phyloP scores from a whole-genome alignment of 148 eudicot species.

The Diospyros lotus region DNA sequence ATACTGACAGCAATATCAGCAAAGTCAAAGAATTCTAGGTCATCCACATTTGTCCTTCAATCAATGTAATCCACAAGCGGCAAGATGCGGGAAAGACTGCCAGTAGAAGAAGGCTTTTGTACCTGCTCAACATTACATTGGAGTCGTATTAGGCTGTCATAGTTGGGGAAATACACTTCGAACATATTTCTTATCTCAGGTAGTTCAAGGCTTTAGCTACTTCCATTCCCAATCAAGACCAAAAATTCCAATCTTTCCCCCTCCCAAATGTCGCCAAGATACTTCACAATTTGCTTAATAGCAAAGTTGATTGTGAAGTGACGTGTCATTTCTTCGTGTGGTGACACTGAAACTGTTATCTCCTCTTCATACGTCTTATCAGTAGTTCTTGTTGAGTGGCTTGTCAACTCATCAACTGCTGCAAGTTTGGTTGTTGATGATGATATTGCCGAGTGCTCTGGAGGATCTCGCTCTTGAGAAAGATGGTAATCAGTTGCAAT shows the following conservation, averaged over 20 bases:
- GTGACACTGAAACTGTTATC: too few species aligned
- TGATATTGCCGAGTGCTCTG: not conserved
- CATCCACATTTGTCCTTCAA: too few species aligned
- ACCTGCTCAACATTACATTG: not conserved
- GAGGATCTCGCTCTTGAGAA: not conserved
- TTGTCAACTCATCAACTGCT: not conserved
- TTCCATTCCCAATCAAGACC: not conserved
- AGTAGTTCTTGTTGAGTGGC: not conserved
- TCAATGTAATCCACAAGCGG: not conserved
- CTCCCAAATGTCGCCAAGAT: not conserved
- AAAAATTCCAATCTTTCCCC: not conserved
- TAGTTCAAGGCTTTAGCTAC: not conserved
- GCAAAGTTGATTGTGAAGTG: not conserved
- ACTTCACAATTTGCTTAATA: not conserved
- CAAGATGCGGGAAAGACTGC: not conserved
- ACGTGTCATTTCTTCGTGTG: not conserved
- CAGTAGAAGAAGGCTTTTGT: not conserved
- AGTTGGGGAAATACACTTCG: not conserved
- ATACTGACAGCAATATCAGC: too few species aligned
- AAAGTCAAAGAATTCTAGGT: not conserved
- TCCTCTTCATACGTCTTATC: not conserved
- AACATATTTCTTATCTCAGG: not conserved
- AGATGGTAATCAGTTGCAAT: not conserved
- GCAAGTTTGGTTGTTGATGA: not conserved
- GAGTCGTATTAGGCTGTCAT: not conserved